A percentile compares a stretch with the other conserved stretches of the same genome.
Evolutionary conservation across 1,139 yeast genomes (phyloP).

Genomic region (Pichia sp.): DNA sequence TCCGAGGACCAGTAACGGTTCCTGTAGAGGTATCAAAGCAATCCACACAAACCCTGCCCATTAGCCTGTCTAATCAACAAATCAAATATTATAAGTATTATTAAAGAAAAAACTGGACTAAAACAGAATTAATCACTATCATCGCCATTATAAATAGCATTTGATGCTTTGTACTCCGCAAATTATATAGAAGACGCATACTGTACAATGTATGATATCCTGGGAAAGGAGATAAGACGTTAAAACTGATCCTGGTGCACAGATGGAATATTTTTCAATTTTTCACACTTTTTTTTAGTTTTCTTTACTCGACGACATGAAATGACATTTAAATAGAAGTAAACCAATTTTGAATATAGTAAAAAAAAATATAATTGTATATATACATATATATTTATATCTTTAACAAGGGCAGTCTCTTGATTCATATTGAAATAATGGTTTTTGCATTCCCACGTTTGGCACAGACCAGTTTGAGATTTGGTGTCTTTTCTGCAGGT

Average conservation of each 20-base stretch:
- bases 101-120: too few relatives aligned
- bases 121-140: too few relatives aligned
- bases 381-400: too few relatives aligned
- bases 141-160: too few relatives aligned
- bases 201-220: too few relatives aligned
- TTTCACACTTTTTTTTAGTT: neutral
- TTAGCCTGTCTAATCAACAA: neutral
- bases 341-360: too few relatives aligned
- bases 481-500: neutral
- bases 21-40: neutral
- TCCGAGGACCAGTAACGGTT: too few relatives aligned
- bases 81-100: too few relatives aligned
- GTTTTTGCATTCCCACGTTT: slow-evolving; percentile 2
- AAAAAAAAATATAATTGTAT: too few relatives aligned
- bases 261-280: neutral
- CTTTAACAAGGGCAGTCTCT: too few relatives aligned
- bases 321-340: neutral
- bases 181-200: neutral
- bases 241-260: neutral
- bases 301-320: neutral
- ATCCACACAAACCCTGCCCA: neutral
- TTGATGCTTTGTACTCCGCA: neutral
- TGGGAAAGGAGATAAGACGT: too few relatives aligned
- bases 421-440: neutral
- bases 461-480: neutral